Percentiles rank a stretch among this genome's conserved stretches.
These are phyloP conservation scores for Nelumbo lutea DNA, from an alignment of 164 flowering plant species.

Conservation along the genomic window DNA sequence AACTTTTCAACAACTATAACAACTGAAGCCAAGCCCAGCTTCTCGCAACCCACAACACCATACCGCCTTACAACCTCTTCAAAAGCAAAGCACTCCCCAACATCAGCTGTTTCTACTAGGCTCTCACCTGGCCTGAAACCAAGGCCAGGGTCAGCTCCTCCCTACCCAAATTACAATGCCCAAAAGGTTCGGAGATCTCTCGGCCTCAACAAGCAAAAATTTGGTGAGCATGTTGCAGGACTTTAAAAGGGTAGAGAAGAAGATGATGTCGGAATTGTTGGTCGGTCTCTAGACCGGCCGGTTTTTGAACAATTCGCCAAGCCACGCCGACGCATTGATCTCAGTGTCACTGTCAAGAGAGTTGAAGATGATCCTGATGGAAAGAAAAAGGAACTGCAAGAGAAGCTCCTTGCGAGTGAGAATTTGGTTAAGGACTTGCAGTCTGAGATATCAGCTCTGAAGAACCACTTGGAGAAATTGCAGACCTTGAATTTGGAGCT, in stretches of 20 bases:
- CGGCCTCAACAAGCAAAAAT: slow-evolving; percentile 26
- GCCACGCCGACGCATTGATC: slow-evolving; percentile 24
- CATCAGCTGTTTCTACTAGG: slow-evolving; percentile 16
- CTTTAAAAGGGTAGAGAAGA: slow-evolving; percentile 25
- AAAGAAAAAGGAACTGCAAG: slow-evolving; percentile 30
- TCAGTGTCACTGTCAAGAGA: slow-evolving; percentile 6
- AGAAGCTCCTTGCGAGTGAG: slow-evolving; percentile 36
- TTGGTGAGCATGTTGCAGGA: slow-evolving; percentile 24
- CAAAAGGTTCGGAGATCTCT: slow-evolving; percentile 28
- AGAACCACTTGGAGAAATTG: slow-evolving; percentile 36
- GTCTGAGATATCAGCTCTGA: slow-evolving; percentile 37
- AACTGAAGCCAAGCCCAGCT: slow-evolving; percentile 9
- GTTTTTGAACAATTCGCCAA: slow-evolving; percentile 36
- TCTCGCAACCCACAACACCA: slow-evolving; percentile 23
- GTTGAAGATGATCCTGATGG: slow-evolving; percentile 27
- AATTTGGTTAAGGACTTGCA: slow-evolving; percentile 39
- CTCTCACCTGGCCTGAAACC: slow-evolving; percentile 20
- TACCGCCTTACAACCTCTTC: slow-evolving; percentile 26
- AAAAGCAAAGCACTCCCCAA: slow-evolving; percentile 19
- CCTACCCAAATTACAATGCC: slow-evolving; percentile 17
- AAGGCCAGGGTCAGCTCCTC: slow-evolving; percentile 23
- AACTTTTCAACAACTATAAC: slow-evolving; percentile 10
- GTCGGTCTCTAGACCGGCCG: slow-evolving; percentile 20
- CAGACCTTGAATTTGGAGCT: slow-evolving; percentile 47
- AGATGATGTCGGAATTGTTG: slow-evolving; percentile 22